Evolutionary conservation across 2,329 filamentous ascomycete genomes (phyloP), one percentile per base, ranked within the genome.

Genomic region (Ophiostoma piceae): DNA sequence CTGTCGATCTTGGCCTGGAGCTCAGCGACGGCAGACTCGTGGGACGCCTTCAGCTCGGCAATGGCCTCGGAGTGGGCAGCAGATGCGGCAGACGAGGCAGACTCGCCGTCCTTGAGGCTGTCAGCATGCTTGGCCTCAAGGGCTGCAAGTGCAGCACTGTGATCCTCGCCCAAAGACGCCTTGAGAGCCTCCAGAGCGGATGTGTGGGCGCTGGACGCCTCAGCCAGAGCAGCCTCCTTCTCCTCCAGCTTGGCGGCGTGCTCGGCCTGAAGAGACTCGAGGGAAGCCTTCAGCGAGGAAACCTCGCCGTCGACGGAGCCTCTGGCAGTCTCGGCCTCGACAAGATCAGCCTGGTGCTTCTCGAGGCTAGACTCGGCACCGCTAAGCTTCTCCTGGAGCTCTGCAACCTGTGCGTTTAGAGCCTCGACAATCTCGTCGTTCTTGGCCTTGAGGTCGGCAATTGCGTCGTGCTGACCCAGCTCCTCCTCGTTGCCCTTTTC

Each of bases 1-100:
- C 84, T 82, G 26, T 86, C 82, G 41, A 89, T 80, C 77, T 85
- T 84, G 74, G 80, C 82, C 76, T 88, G 83, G 65, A 89, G 77
- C 26, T 83, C 82, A 32, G 79, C 80, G 39, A 82, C 74, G 3
- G 79, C 77, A 12, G 79, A 74, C 69, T 87, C 84, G 72, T 88
- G 84, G 66, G 78, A 78, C 3, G 80, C 74, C 74, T 83, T 84
- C 66, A 88, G 78, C 11, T 85, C 84, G 11, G 80, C 77, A 37
- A 88, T 75, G 26, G 82, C 79, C 69, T 82, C 79, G 71, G 86
- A 82, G 39, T 85, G 82, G 1, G 81, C 82, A 14, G 79, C 78
- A 9, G 79, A 78, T 67, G 83, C 77, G 0, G 80, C 75, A n/a
- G 62, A 65, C 12, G 62, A 65, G n/a, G 35, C 35, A 0, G 80